A percentile compares a stretch with the other conserved stretches of the same genome.
Conservation (phyloP, 768 basidiomycete species). For the Lactarius akahatsu region DNA sequence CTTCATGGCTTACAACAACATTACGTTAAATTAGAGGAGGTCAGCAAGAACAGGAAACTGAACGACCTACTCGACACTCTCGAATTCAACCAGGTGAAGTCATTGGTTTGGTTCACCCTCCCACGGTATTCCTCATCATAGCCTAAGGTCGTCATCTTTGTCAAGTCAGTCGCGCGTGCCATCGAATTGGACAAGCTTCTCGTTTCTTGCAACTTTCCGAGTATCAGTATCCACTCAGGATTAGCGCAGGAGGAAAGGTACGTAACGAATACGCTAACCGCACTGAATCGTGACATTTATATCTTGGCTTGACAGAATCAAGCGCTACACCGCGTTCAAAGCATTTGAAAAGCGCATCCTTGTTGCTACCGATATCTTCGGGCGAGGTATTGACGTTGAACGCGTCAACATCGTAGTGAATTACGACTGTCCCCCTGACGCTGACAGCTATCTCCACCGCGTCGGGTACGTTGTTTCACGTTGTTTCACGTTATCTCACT, state of each 20-base stretch:
- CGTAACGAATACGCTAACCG: constrained; percentile 33
- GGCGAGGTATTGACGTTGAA: constrained; percentile 98
- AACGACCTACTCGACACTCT: constrained; percentile 94
- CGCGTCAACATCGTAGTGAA: constrained; percentile 99
- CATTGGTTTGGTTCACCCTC: background rate
- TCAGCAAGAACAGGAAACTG: constrained; percentile 92
- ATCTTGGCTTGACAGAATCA: constrained; percentile 56
- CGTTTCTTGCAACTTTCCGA: constrained; percentile 97
- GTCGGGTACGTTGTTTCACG: constrained; percentile 64
- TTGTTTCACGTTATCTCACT: background rate
- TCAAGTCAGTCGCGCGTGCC: constrained; percentile 96
- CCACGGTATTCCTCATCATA: background rate
- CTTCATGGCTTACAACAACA: constrained; percentile 98
- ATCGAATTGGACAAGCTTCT: constrained; percentile 95
- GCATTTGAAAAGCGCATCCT: constrained; percentile 99
- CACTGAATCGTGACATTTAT: background rate
- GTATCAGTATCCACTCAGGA: constrained; percentile 95
- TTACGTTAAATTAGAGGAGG: constrained; percentile 95
- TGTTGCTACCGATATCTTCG: constrained; percentile 98
- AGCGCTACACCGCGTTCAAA: constrained; percentile 96
- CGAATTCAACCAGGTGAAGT: constrained; percentile 93
- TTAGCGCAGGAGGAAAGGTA: constrained; percentile 95
- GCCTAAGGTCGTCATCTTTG: constrained; percentile 95
- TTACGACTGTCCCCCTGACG: constrained; percentile 96
- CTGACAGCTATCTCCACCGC: constrained; percentile 97